These are phyloP conservation scores for Triticum monococcum DNA, from an alignment of 176 grass and related monocot genomes.

Conservation along the genomic window DNA sequence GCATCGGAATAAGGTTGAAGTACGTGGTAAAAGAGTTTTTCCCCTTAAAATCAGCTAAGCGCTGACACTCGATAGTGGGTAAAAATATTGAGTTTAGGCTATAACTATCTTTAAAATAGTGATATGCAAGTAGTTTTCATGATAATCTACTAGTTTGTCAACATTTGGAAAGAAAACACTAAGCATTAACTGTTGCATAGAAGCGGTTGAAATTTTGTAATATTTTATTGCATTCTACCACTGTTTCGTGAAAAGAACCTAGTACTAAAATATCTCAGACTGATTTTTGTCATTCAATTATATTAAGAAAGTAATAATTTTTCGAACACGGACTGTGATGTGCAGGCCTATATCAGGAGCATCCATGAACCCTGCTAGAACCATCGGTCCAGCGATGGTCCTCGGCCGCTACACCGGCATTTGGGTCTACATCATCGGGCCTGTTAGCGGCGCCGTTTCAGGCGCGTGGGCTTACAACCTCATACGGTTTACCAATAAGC, in stretches of 20 bases:
- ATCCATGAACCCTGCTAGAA: conserved; percentile 78
- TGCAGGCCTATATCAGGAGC: conserved; percentile 63
- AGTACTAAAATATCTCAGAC: background rate
- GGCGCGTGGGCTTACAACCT: conserved; percentile 74
- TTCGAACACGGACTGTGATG: background rate
- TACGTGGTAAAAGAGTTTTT: no score
- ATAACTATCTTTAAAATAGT: no score
- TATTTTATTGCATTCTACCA: background rate
- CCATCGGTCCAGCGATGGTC: conserved; percentile 54
- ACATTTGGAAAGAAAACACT: no score
- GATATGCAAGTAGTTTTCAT: no score
- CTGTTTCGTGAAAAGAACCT: background rate
- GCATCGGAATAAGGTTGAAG: no score
- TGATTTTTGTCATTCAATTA: background rate
- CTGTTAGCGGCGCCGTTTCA: conserved; percentile 39
- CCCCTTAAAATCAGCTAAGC: no score
- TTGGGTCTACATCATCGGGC: conserved; percentile 65
- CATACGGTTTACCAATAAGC: conserved; percentile 58
- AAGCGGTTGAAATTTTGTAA: background rate
- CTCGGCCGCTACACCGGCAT: conserved; percentile 43
- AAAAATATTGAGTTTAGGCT: no score
- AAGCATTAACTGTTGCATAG: background rate
- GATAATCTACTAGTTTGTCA: no score
- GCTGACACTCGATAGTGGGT: no score
- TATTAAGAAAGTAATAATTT: background rate